Evolutionary conservation across 306 rosid genomes (phyloP).

Genomic region (Vicia sativa): DNA sequence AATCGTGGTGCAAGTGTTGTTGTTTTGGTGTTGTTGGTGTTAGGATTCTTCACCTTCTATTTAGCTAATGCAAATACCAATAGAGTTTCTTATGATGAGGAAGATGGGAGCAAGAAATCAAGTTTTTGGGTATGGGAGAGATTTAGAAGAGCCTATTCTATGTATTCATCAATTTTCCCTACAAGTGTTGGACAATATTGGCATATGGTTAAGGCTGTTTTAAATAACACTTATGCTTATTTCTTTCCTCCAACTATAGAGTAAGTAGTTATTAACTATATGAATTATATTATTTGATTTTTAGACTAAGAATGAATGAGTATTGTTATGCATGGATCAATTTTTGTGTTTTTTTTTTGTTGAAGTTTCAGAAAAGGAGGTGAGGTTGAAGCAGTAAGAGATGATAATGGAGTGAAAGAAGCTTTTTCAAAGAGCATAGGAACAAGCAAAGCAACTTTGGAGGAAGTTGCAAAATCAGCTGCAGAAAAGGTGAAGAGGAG

Average conservation of each 20-base stretch:
- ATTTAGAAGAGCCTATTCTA: conserved; percentile 28
- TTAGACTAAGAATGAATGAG: background rate
- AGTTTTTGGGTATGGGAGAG: conserved; percentile 27
- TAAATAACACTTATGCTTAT: background rate
- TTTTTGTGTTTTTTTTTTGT: background rate
- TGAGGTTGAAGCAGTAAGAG: background rate
- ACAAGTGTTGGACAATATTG: conserved; percentile 16
- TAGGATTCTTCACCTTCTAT: background rate
- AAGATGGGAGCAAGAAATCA: background rate
- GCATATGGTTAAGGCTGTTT: conserved; percentile 15
- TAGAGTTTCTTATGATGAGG: background rate
- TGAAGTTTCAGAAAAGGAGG: conserved; percentile 40
- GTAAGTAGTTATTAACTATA: conserved; percentile 27
- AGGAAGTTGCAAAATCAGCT: conserved; percentile 47
- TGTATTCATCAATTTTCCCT: conserved; percentile 12
- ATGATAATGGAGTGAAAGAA: conserved; percentile 19
- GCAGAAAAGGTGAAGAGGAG: conserved; percentile 12
- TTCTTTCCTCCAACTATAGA: conserved; percentile 44
- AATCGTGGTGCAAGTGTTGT: background rate
- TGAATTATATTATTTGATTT: background rate
- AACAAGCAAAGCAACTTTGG: conserved; percentile 28
- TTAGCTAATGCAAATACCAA: background rate
- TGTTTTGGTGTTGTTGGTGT: background rate
- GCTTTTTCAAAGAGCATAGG: conserved; percentile 36
- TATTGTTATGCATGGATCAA: background rate